Percentiles rank a stretch among this genome's conserved stretches.
These are phyloP conservation scores for Pseudogymnoascus sp. DNA, from an alignment of 2,329 filamentous ascomycete species.

Conservation along the genomic window DNA sequence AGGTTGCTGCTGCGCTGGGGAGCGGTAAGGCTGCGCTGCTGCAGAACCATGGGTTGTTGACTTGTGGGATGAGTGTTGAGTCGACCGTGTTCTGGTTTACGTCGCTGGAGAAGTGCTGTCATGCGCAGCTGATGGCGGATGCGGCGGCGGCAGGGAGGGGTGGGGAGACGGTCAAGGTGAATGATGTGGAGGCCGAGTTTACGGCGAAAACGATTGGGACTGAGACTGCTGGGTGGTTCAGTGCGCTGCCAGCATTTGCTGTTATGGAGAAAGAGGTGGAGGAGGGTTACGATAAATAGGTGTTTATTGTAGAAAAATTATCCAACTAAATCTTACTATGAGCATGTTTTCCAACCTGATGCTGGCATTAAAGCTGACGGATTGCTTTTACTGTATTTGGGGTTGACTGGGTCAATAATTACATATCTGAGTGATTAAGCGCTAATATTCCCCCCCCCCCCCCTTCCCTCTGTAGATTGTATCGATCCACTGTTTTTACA, in stretches of 20 bases:
- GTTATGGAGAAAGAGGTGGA: conserved; percentile 49
- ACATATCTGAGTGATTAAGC: no score
- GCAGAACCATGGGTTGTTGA: conserved; percentile 47
- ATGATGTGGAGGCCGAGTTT: conserved; percentile 57
- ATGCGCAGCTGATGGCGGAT: conserved; percentile 44
- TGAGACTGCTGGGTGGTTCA: conserved; percentile 57
- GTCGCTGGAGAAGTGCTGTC: conserved; percentile 40
- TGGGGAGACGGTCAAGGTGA: conserved; percentile 55
- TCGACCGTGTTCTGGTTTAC: conserved; percentile 47
- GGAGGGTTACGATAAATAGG: conserved; percentile 3
- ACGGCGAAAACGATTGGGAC: conserved; percentile 59
- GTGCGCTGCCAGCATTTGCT: conserved; percentile 63
- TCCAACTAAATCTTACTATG: neutral
- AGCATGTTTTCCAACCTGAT: neutral
- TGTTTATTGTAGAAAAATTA: neutral
- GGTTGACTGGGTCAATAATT: neutral
- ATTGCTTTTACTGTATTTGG: neutral
- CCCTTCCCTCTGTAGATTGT: no score
- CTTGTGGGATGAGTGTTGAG: conserved; percentile 41
- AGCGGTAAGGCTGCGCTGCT: conserved; percentile 42
- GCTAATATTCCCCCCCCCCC: no score
- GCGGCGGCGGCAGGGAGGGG: conserved; percentile 54
- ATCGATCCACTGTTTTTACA: no score
- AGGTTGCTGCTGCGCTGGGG: conserved; percentile 40
- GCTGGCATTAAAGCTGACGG: neutral